Evolutionary conservation across 495 filamentous ascomycete genomes (phyloP).

Genomic region (Podospora bellae-mahoneyi): DNA sequence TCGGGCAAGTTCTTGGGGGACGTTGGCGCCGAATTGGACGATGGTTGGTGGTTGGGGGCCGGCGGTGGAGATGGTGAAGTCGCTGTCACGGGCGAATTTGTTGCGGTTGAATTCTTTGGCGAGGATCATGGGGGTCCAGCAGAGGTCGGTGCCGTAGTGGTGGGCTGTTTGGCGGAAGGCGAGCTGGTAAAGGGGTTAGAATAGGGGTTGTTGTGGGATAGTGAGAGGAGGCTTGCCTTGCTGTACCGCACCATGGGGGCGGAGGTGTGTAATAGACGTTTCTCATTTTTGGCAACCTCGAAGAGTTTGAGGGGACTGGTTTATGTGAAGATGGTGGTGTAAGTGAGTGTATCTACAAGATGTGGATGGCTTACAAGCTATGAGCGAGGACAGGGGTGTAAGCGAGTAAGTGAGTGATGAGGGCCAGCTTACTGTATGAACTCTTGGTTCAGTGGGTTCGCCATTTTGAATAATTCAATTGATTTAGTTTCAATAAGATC

Average conservation of each 20-base stretch:
- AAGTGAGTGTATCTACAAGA: conserved; percentile 10
- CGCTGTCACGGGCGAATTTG: conserved; percentile 55
- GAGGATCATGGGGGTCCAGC: conserved; percentile 69
- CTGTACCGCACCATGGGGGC: conserved; percentile 70
- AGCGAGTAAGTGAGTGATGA: not conserved
- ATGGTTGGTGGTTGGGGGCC: conserved; percentile 56
- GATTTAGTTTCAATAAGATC: not conserved
- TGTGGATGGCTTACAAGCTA: not conserved
- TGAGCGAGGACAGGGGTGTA: not conserved
- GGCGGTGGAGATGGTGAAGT: conserved; percentile 37
- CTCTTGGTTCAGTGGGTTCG: conserved; percentile 8
- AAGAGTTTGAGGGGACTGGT: conserved; percentile 58
- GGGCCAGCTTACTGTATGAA: conserved; percentile 28
- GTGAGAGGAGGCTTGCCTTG: conserved; percentile 37
- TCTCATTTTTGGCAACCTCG: conserved; percentile 49
- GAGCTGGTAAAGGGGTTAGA: conserved; percentile 36
- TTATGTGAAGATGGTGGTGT: conserved; percentile 4
- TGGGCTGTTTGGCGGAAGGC: conserved; percentile 61
- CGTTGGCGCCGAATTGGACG: conserved; percentile 59
- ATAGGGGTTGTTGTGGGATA: not conserved
- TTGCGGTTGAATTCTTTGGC: conserved; percentile 68
- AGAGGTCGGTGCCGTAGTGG: conserved; percentile 58
- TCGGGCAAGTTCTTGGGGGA: conserved; percentile 54
- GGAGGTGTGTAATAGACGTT: conserved; percentile 52
- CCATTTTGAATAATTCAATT: conserved; percentile 3